Base-by-base conservation (phyloP, 2,329 filamentous ascomycete genomes). In the Colletotrichum siamense region DNA sequence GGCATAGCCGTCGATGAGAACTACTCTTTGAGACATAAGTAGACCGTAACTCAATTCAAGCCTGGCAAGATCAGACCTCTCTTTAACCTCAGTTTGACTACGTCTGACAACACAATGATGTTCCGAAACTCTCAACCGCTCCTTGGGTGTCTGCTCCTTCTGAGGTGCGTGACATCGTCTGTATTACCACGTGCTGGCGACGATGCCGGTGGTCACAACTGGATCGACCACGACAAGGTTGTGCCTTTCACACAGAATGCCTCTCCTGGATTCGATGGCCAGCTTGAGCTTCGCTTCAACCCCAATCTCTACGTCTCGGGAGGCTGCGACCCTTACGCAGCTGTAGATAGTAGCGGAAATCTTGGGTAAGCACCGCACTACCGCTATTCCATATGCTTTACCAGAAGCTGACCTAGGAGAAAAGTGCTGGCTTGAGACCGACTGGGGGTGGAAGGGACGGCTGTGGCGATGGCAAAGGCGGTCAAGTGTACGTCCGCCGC, bases 291-390 rank as follows among this genome's bases (percentile, higher is more conserved):
- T 63, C 68, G 68, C 8, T 63, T 70, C 57, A 70, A 70, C 26
- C 68, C 68, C 26, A 7, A 15, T 13, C 68, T 70, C 34, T 62
- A 16, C 13, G 57, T 63, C 9, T 9, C 16, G 2, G 68, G 57
- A 32, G 68, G 68, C 13, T 70, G 68, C 26, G 68, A 70, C 18
- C 68, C 68, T 7, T 70, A 70, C 24, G 32, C 68, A 18, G 68
- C 36, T 7, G 68, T 70, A n/a, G 36, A 70, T n/a, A 15, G 18
- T 5, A 28, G 13, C 7, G 66, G 49, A 10, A 61, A 30, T 13
- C 68, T 63, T 9, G 57, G 68, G 57, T 70, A 70, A 70, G 55
- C 4, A 63, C 34, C 12, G 8, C 22, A 8, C n/a, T 15, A 34
- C 9, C 16, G 9, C 16, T n/a, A 3, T 26, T 22, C 18, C 8